Conservation (phyloP, 352 stramenopile genomes). For the Globisporangium ultimum region DNA sequence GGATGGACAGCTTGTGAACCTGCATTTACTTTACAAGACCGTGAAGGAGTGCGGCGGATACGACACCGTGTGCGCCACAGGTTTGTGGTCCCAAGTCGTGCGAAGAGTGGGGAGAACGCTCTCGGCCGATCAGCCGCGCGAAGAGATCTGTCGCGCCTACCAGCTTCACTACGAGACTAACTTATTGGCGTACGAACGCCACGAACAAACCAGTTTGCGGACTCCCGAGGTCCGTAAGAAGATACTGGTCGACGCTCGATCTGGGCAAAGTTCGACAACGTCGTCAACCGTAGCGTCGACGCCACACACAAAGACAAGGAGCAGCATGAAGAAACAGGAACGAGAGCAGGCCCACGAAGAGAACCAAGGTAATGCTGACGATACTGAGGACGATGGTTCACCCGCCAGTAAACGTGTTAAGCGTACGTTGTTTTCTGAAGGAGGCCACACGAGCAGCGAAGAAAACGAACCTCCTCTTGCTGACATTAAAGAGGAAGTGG, state of each 20-base stretch:
- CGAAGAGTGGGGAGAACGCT: conserved; percentile 56
- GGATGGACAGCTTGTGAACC: conserved; percentile 70
- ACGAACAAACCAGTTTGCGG: conserved; percentile 24
- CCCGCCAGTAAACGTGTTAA: conserved; percentile 44
- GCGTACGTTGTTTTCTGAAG: conserved; percentile 61
- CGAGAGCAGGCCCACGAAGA: conserved; percentile 3
- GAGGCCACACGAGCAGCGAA: conserved; percentile 47
- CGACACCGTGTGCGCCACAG: conserved; percentile 28
- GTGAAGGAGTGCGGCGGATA: conserved; percentile 56
- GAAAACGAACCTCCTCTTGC: conserved; percentile 37
- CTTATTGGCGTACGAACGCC: conserved; percentile 52
- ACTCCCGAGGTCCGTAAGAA: conserved; percentile 27
- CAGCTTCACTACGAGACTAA: conserved; percentile 48
- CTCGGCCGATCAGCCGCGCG: conserved; percentile 37
- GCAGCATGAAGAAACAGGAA: conserved; percentile 36
- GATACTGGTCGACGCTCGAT: background rate
- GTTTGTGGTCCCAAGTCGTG: conserved; percentile 55
- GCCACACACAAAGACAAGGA: conserved; percentile 44
- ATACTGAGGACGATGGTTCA: conserved; percentile 13
- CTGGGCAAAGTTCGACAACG: conserved; percentile 2
- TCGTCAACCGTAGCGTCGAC: conserved; percentile 25
- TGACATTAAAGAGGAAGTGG: background rate
- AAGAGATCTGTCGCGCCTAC: conserved; percentile 46
- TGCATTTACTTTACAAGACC: conserved; percentile 66
- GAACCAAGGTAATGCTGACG: conserved; percentile 10